A percentile compares a stretch with the other conserved stretches of the same genome.
Evolutionary conservation across 2,329 filamentous ascomycete genomes (phyloP).

Genomic region (Arthrinium phaeospermum): DNA sequence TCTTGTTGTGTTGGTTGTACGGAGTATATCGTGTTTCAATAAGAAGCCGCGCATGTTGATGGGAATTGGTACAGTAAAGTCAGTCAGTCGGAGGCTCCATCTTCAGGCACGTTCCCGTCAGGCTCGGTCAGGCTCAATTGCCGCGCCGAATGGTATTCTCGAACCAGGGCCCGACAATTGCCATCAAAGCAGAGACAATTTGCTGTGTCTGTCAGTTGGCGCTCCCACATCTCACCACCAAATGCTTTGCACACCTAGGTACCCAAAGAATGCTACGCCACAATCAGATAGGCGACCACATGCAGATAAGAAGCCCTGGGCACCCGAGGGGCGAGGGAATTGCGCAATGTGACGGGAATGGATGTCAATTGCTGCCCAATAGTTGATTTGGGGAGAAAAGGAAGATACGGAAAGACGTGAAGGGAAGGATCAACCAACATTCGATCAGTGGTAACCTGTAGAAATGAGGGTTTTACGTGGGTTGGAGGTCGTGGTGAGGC

Average conservation of each 20-base stretch:
- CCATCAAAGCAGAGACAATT: too few species aligned
- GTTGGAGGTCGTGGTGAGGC: background rate
- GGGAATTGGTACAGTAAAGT: background rate
- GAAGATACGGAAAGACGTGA: background rate
- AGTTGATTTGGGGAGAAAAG: background rate
- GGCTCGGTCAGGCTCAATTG: background rate
- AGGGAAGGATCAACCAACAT: background rate
- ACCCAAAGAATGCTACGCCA: background rate
- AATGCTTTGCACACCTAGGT: background rate
- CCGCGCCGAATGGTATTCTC: background rate
- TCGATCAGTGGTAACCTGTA: background rate
- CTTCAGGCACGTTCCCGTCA: background rate
- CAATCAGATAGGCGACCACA: background rate
- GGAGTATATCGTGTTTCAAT: background rate
- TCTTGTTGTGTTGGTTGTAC: background rate
- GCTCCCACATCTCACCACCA: background rate
- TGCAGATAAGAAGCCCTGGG: background rate
- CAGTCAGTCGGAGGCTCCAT: background rate
- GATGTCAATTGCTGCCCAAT: conserved; percentile 1
- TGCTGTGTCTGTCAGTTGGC: background rate
- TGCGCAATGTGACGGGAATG: conserved; percentile 5
- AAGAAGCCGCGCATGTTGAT: background rate
- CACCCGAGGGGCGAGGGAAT: background rate
- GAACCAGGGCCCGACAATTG: background rate
- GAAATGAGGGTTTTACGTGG: background rate